A percentile compares a stretch with the other conserved stretches of the same genome.
phyloP scores from a whole-genome alignment of 2,329 filamentous ascomycete species.

The Aspergillus ruber region DNA sequence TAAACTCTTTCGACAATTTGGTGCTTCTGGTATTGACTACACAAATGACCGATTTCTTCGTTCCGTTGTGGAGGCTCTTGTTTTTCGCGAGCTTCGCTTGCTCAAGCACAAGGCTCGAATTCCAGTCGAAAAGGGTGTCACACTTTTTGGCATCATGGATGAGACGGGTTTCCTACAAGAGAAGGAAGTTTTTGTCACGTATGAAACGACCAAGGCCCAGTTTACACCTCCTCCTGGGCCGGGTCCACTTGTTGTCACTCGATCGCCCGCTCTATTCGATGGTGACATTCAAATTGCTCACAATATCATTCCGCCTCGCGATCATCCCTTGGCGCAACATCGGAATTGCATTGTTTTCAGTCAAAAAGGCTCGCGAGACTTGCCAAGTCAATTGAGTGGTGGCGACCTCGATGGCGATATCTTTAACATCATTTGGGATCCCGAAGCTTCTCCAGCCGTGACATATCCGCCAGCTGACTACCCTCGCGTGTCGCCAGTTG shows the following conservation, averaged over 20 bases:
- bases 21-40: constrained; percentile 57
- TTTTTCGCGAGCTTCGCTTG: constrained; percentile 64
- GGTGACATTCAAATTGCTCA: constrained; percentile 67
- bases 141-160: constrained; percentile 77
- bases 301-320: constrained; percentile 53
- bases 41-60: constrained; percentile 62
- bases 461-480: constrained; percentile 64
- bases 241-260: constrained; percentile 55
- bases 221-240: constrained; percentile 10
- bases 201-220: constrained; percentile 5
- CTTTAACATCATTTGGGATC: constrained; percentile 73
- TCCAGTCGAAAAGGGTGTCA: constrained; percentile 62
- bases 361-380: constrained; percentile 61
- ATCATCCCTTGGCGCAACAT: constrained; percentile 56
- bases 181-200: constrained; percentile 43
- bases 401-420: constrained; percentile 80
- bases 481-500: constrained; percentile 48
- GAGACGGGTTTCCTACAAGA: constrained; percentile 64
- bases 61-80: constrained; percentile 61
- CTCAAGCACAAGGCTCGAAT: constrained; percentile 77
- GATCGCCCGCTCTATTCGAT: constrained; percentile 75
- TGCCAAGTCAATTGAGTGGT: constrained; percentile 72
- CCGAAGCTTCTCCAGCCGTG: constrained; percentile 34
- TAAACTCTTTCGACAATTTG: constrained; percentile 53
- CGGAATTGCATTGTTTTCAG: constrained; percentile 76